A percentile compares a stretch with the other conserved stretches of the same genome.
Conservation (phyloP, 2,329 filamentous ascomycete genomes). For the Cordyceps javanica region DNA sequence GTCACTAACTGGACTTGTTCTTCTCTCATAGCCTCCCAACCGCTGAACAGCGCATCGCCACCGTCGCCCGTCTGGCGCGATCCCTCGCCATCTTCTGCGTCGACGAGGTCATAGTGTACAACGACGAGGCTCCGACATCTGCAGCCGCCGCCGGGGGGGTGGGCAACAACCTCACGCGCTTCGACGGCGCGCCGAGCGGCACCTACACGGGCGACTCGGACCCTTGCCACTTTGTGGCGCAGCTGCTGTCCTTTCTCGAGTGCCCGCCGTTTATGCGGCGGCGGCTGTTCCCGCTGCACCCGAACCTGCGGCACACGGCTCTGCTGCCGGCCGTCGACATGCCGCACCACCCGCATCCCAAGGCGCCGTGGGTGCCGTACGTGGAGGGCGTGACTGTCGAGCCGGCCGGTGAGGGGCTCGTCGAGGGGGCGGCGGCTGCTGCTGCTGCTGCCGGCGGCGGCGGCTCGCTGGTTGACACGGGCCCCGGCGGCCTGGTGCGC, state of each 20-base stretch:
- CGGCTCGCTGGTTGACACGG: conserved; percentile 53
- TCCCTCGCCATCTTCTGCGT: conserved; percentile 77
- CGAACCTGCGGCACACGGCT: conserved; percentile 68
- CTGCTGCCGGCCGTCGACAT: conserved; percentile 73
- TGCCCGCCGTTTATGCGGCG: conserved; percentile 77
- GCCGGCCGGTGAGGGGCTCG: background rate
- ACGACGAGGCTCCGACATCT: conserved; percentile 46
- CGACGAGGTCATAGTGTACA: conserved; percentile 77
- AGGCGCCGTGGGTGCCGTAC: conserved; percentile 68
- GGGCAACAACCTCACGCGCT: conserved; percentile 39
- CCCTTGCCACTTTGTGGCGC: conserved; percentile 72
- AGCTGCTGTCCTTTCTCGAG: conserved; percentile 76
- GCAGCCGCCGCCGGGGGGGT: conserved; percentile 36
- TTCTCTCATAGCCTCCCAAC: conserved; percentile 68
- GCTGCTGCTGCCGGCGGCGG: too few species aligned
- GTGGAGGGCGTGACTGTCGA: conserved; percentile 66
- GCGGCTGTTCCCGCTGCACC: conserved; percentile 69
- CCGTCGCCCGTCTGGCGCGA: conserved; percentile 71
- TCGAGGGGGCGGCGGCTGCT: too few species aligned
- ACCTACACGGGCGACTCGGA: conserved; percentile 64
- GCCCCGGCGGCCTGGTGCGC: conserved; percentile 47
- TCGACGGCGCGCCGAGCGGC: background rate
- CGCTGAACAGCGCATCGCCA: conserved; percentile 67
- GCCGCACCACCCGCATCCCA: conserved; percentile 71
- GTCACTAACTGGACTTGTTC: conserved; percentile 9